Percentiles rank a stretch among this genome's conserved stretches.
These are phyloP conservation scores for Margaritispora aquatica DNA, from an alignment of 495 filamentous ascomycete species.

Conservation along the genomic window DNA sequence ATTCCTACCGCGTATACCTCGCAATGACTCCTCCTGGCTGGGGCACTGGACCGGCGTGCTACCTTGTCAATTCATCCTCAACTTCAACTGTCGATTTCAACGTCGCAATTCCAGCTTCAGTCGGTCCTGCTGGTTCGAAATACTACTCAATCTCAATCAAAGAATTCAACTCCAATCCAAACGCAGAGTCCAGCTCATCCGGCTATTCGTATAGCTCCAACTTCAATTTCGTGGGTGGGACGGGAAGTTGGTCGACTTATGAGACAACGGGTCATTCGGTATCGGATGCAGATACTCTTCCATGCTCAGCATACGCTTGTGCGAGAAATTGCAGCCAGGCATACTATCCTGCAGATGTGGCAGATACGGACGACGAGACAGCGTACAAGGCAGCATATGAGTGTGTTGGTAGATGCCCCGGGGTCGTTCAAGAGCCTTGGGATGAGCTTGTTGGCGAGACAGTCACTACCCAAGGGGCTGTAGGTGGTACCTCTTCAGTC, in stretches of 20 bases:
- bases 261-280: constrained; percentile 20
- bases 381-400: not conserved
- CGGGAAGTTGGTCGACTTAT: constrained; percentile 15
- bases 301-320: constrained; percentile 22
- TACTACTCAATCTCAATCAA: constrained; percentile 17
- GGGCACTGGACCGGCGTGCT: constrained; percentile 12
- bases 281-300: constrained; percentile 17
- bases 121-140: constrained; percentile 15
- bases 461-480: not conserved
- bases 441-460: not conserved
- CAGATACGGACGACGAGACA: not conserved
- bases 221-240: constrained; percentile 18
- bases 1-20: constrained; percentile 18
- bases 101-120: constrained; percentile 18
- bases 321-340: constrained; percentile 18
- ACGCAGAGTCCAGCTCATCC: not conserved
- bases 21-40: constrained; percentile 15
- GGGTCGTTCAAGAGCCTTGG: not conserved
- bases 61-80: constrained; percentile 21
- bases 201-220: constrained; percentile 11
- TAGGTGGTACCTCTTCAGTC: not conserved
- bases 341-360: constrained; percentile 5
- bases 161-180: constrained; percentile 7
- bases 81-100: constrained; percentile 3
- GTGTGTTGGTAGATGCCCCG: not conserved